Evolutionary conservation across 768 basidiomycete genomes (phyloP), one percentile per base, ranked within the genome.

Genomic region (Tylopilus balloui): DNA sequence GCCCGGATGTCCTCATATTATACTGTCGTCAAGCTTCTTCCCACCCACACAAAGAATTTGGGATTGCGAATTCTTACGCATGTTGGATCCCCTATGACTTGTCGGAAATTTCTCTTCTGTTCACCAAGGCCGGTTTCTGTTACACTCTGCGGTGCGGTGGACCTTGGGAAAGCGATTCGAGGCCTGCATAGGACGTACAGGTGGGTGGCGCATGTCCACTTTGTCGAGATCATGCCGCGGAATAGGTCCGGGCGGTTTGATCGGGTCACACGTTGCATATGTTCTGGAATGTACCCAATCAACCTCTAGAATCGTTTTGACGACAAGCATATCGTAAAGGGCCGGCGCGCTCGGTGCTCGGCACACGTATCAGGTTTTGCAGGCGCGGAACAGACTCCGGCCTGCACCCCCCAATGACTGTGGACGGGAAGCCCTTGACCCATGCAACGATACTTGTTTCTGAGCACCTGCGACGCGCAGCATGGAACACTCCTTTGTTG

Each of bases 391-490:
- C 50, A 15, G 47, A 50, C 23, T 20, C 37, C 19, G 21, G 24
- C 42, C 31, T 40, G 36, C 28, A 35, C 40, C n/a, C 36, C 27
- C 9, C 35, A 35, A 60, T 41, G 52, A 58, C 48, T 53, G 52
- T 56, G 52, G 52, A 45, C 47, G 15, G 41, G 17, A 34, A 34
- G 45, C 62, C 62, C 62, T 63, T 58, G 58, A 61, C 63, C 62
- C 61, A 58, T 52, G 50, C 38, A 54, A 45, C 45, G 53, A 25
- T 42, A 36, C 34, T 47, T 31, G 41, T 40, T 32, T 24, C 50
- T 28, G 44, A 21, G 23, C 46, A 29, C 50, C 20, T 27, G 49
- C 47, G 45, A 54, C 36, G 6, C 46, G 58, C 60, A 63, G 63
- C 46, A 52, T 56, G 35, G 60, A 62, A 59, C 37, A 25, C 37